Base-by-base conservation (phyloP, 306 rosid species). In the Inga laurina region DNA sequence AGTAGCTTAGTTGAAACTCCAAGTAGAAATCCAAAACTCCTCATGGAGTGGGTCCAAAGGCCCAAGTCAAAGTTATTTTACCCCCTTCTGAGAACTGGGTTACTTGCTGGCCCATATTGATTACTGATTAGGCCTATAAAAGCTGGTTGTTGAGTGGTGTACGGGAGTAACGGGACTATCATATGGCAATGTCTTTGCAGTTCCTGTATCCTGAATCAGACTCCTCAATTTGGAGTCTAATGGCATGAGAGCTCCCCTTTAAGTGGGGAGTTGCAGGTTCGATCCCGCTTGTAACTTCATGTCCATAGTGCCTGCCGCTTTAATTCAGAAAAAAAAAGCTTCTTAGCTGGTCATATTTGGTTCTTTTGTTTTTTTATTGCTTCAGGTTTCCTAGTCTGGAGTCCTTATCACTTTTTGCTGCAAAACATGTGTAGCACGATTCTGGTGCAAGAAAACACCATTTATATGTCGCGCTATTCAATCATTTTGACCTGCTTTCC, bases 351-450 rank as follows among this genome's bases (percentile, higher is more conserved):
- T 80, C 34, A 39, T 54, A 22, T 54, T 43, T 21, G 41, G 62
- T 79, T 35, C 51, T 16, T 56, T 35, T 13, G 19, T 44, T 22
- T 61, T 19, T 9, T 56, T n/a, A 10, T 24, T 7, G 19, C 9
- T 27, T 37, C 1, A 34, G 16, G 52, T 71, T 30, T 51, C 45
- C 11, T 16, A 18, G 18, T 39, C 69, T 45, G 21, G 81, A 14
- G 86, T 85, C 19, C 35, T 80, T 10, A 5, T 65, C 71, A 54
- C 22, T 64, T 79, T 35, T 69, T 52, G 57, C 44, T 11, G 39
- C 69, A 79, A 86, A 70, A 37, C 75, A 74, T 46, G 67, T 43
- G 10, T 49, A 24, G 41, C 57, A 8, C 7, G 48, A 39, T 39
- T 69, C 49, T 68, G 6, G 45, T 37, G 9, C 15, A 49, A 34